Evolutionary conservation across 176 grass and related monocot genomes (phyloP).

Genomic region (Aegilops sharonensis): DNA sequence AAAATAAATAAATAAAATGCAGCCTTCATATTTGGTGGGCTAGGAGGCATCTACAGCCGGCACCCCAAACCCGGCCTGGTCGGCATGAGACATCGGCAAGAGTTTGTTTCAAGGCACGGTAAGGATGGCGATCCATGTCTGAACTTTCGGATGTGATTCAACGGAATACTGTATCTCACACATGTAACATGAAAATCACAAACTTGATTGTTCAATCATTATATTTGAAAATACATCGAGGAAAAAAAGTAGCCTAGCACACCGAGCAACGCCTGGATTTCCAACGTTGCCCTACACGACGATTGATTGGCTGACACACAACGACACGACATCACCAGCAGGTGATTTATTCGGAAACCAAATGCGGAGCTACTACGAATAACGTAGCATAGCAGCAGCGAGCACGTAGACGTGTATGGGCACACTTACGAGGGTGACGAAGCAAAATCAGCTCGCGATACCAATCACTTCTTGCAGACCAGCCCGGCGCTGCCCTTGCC

Average conservation of each 20-base stretch:
- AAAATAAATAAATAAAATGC: no score
- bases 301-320: not conserved
- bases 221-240: not conserved
- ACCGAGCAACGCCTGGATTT: slow-evolving; percentile 7
- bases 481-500: slow-evolving; percentile 40
- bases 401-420: slow-evolving; percentile 1
- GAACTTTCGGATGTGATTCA: no score
- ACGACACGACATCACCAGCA: not conserved
- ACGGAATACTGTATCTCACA: no score
- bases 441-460: slow-evolving; percentile 6
- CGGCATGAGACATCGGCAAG: no score
- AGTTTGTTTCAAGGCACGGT: no score
- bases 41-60: no score
- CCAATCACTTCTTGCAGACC: slow-evolving; percentile 54
- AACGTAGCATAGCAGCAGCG: slow-evolving; percentile 21
- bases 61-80: no score
- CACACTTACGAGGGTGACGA: not conserved
- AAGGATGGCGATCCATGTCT: no score
- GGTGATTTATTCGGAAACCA: slow-evolving; percentile 21
- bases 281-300: not conserved
- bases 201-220: not conserved
- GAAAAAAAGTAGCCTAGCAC: not conserved
- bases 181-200: not conserved
- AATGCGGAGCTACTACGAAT: not conserved
- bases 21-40: no score